phyloP scores from a whole-genome alignment of 345 rosid species.

The Citrus mangshanensis region DNA sequence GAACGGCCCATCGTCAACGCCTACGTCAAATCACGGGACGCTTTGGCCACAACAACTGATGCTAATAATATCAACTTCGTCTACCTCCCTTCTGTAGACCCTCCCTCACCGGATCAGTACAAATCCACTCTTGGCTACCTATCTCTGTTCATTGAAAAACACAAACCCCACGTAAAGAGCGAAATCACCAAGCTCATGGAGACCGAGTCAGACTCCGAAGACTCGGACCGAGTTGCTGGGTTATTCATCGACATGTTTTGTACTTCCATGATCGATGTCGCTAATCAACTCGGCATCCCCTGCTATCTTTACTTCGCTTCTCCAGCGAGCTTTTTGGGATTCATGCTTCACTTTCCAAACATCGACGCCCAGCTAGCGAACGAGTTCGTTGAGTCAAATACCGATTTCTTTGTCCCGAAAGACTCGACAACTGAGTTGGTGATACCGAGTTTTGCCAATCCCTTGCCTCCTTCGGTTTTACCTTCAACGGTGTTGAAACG shows the following conservation, averaged over 20 bases:
- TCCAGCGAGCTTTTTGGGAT: constrained; percentile 35
- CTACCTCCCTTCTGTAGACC: constrained; percentile 27
- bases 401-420: constrained; percentile 14
- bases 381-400: constrained; percentile 17
- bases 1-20: constrained; percentile 17
- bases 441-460: constrained; percentile 28
- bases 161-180: constrained; percentile 20
- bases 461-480: constrained; percentile 20
- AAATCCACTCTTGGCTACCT: constrained; percentile 17
- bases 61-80: constrained; percentile 15
- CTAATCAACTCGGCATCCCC: constrained; percentile 28
- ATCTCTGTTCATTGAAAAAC: constrained; percentile 19
- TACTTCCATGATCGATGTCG: constrained; percentile 31
- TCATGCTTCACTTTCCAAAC: constrained; percentile 21
- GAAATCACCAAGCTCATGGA: constrained; percentile 19
- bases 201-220: background rate
- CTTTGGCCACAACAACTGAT: background rate
- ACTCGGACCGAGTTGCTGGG: constrained; percentile 18
- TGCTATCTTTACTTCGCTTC: constrained; percentile 37
- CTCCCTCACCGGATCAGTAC: constrained; percentile 24
- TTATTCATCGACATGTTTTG: constrained; percentile 40
- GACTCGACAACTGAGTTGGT: constrained; percentile 4
- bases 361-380: constrained; percentile 10
- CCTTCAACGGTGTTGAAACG: constrained; percentile 24
- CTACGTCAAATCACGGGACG: constrained; percentile 15